A percentile compares a stretch with the other conserved stretches of the same genome.
phyloP scores from a whole-genome alignment of 2,329 filamentous ascomycete genomes.

The Basipetospora chlamydospora region DNA sequence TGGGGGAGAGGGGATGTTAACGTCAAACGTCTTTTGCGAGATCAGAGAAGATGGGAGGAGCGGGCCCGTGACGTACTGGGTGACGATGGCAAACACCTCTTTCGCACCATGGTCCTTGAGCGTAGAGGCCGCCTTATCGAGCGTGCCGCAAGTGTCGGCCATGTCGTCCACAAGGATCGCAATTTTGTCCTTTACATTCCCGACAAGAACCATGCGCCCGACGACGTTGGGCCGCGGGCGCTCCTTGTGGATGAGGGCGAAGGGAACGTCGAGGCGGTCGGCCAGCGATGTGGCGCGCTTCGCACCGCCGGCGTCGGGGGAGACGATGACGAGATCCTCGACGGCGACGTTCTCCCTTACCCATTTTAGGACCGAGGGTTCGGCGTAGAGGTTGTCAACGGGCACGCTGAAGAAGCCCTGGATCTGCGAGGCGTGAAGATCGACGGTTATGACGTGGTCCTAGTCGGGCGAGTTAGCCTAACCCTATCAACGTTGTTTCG shows the following conservation, averaged over 20 bases:
- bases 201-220: conserved; percentile 83
- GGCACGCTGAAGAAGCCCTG: conserved; percentile 87
- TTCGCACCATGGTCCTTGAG: conserved; percentile 76
- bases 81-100: conserved; percentile 87
- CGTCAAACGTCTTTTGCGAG: too few relatives aligned
- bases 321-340: conserved; percentile 82
- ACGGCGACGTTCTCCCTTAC: conserved; percentile 74
- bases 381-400: conserved; percentile 72
- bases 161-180: conserved; percentile 97
- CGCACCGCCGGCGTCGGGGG: conserved; percentile 84
- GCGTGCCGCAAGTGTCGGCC: conserved; percentile 76
- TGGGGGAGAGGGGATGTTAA: too few relatives aligned
- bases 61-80: conserved; percentile 48
- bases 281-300: conserved; percentile 91
- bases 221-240: conserved; percentile 76
- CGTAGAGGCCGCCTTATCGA: conserved; percentile 73
- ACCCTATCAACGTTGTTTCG: too few relatives aligned
- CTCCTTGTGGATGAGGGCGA: conserved; percentile 95
- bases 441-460: conserved; percentile 72
- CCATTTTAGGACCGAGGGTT: conserved; percentile 83
- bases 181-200: conserved; percentile 78
- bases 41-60: too few relatives aligned
- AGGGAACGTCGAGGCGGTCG: conserved; percentile 76
- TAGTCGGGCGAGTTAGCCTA: too few relatives aligned
- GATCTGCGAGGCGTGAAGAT: conserved; percentile 85